Evolutionary conservation across 2,329 filamentous ascomycete species (phyloP).

Genomic region (Xylogone sp.): DNA sequence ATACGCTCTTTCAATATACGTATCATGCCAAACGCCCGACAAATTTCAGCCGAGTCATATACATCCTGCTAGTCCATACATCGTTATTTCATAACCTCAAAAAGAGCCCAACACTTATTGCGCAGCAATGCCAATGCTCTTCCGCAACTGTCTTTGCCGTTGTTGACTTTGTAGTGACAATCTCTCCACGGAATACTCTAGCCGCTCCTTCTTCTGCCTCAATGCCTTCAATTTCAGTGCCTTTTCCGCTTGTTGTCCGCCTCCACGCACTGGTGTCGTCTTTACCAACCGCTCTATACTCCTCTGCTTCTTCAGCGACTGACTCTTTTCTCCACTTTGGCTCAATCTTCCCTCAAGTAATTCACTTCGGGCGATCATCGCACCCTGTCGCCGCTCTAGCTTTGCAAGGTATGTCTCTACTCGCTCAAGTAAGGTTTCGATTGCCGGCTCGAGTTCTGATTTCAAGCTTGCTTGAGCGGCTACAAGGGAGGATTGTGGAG

Average conservation of each 20-base stretch:
- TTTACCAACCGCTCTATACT: slow-evolving; percentile 35
- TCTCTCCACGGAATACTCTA: slow-evolving; percentile 67
- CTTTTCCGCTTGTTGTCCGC: slow-evolving; percentile 15
- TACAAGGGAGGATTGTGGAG: slow-evolving; percentile 61
- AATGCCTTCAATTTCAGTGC: slow-evolving; percentile 52
- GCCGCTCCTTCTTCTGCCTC: slow-evolving; percentile 64
- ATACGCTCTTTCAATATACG: too few species aligned
- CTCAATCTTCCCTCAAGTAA: slow-evolving; percentile 61
- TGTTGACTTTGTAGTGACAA: slow-evolving; percentile 65
- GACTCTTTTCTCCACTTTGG: slow-evolving; percentile 46
- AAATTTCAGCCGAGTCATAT: too few species aligned
- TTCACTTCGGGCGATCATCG: slow-evolving; percentile 61
- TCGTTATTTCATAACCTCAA: too few species aligned
- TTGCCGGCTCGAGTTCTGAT: slow-evolving; percentile 69
- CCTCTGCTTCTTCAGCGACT: slow-evolving; percentile 22
- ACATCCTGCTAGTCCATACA: too few species aligned
- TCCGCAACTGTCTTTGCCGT: slow-evolving; percentile 65
- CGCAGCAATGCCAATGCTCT: slow-evolving; percentile 70
- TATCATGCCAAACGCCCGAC: too few species aligned
- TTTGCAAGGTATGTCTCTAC: slow-evolving; percentile 63
- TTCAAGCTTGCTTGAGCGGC: slow-evolving; percentile 62
- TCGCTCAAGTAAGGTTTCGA: slow-evolving; percentile 57
- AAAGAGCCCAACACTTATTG: background rate
- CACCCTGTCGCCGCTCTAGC: slow-evolving; percentile 61
- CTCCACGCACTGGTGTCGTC: slow-evolving; percentile 19